Evolutionary conservation across 2,329 filamentous ascomycete genomes (phyloP), one percentile per base, ranked within the genome.

Genomic region (Geosmithia putterillii): DNA sequence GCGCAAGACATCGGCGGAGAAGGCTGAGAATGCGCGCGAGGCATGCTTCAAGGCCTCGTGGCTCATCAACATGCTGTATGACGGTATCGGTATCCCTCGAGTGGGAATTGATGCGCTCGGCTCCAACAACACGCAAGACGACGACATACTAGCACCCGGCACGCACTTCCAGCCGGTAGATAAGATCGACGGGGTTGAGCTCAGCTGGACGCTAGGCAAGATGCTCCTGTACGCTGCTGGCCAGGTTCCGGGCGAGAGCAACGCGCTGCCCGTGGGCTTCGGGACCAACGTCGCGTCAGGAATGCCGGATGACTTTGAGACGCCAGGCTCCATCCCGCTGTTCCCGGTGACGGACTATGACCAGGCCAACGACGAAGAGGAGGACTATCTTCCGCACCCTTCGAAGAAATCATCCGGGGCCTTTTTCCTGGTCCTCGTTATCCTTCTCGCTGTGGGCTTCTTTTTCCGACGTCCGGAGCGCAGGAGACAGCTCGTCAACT

Each of bases 21-120:
- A 89, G 50, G 74, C 87, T 2, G 77, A 83, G 53, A 84, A 81
- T 41, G 89, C 89, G 5, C 76, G 83, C 50, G 81, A 94, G 56
- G 85, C 94, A 2, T 98, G 92, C 60, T 98, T 98, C 72, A 98
- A 98, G 61, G 89, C 92, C 0, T 92, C 87, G 5, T 98, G 94
- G 92, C 70, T 98, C 38, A 95, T 98, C 57, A 98, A 94, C 53
- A 82, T 98, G 55, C 71, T 98, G 4, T 90, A 98, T 55, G 86
- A 95, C 48, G 92, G 92, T 2, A 95, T 98, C 50, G 94, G 92
- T 1, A 80, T 98, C 42, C 94, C 94, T 5, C 76, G 89, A 42
- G 71, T 92, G 6, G 87, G 86, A 1, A 63, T 95, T 14, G 90
- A 95, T 52, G 69, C 72, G 0, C 55, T 64, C 4, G 55, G 49